A percentile compares a stretch with the other conserved stretches of the same genome.
Evolutionary conservation across 768 basidiomycete genomes (phyloP).

Genomic region (Symmetrospora coprosmae): DNA sequence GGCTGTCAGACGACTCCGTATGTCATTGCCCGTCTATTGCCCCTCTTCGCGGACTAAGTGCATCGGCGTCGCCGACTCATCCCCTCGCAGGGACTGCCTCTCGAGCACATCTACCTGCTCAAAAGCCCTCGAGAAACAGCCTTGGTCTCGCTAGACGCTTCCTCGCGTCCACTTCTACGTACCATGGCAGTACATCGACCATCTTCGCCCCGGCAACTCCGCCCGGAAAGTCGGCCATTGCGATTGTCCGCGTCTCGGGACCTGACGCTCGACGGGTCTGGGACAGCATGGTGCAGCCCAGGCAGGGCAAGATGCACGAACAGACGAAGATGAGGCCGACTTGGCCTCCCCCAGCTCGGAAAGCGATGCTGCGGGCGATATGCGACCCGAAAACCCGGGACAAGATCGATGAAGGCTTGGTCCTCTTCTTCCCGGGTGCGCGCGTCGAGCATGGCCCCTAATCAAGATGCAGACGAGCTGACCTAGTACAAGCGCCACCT

Average conservation of each 20-base stretch:
- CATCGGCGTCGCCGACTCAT: no score
- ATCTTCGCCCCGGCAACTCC: slow-evolving; percentile 82
- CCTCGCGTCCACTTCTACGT: no score
- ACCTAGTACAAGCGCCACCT: not conserved
- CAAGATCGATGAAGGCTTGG: slow-evolving; percentile 61
- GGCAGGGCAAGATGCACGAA: slow-evolving; percentile 9
- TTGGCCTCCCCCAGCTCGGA: slow-evolving; percentile 48
- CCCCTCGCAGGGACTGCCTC: no score
- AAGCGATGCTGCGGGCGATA: slow-evolving; percentile 55
- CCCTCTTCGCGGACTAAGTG: no score
- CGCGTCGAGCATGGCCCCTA: no score
- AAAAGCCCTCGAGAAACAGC: no score
- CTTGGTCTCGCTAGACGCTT: no score
- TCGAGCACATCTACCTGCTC: no score
- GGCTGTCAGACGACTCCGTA: no score
- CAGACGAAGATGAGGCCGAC: no score
- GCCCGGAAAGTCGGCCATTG: slow-evolving; percentile 69
- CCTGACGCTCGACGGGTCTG: slow-evolving; percentile 55
- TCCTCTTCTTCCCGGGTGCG: slow-evolving; percentile 66
- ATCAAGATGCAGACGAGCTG: no score
- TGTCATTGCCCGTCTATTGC: no score
- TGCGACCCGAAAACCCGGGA: slow-evolving; percentile 51
- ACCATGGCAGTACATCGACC: slow-evolving; percentile 44
- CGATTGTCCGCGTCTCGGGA: slow-evolving; percentile 68
- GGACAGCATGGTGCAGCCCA: slow-evolving; percentile 31